Percentiles rank a stretch among this genome's conserved stretches.
phyloP scores from a whole-genome alignment of 768 basidiomycete species.

The Tylopilus rubrobrunneus region DNA sequence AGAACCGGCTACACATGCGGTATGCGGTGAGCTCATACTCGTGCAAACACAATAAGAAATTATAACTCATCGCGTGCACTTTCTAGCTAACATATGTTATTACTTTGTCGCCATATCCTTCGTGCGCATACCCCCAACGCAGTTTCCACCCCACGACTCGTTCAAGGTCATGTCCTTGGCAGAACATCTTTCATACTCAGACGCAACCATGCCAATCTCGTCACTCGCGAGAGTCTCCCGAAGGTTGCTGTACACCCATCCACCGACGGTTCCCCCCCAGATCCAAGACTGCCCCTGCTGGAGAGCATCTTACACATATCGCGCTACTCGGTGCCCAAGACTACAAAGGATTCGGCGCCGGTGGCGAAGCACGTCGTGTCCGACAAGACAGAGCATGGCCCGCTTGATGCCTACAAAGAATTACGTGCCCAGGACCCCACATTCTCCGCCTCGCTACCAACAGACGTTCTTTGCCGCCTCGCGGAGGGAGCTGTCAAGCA shows the following conservation, averaged over 20 bases:
- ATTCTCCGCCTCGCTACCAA: constrained; percentile 22
- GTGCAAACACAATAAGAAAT: neutral
- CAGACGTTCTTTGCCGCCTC: constrained; percentile 26
- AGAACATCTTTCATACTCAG: constrained; percentile 8
- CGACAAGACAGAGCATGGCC: constrained; percentile 17
- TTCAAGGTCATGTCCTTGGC: constrained; percentile 17
- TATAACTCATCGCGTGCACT: neutral
- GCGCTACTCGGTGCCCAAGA: constrained; percentile 24
- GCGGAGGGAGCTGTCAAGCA: constrained; percentile 28
- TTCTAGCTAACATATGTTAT: constrained; percentile 73
- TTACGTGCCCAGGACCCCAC: constrained; percentile 26
- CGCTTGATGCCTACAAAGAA: constrained; percentile 27
- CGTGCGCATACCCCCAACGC: constrained; percentile 41
- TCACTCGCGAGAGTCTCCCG: constrained; percentile 12
- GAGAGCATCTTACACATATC: constrained; percentile 28
- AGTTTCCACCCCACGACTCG: constrained; percentile 19
- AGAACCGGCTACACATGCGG: constrained; percentile 37
- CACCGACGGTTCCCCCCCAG: neutral
- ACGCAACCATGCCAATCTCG: constrained; percentile 11
- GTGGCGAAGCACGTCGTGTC: constrained; percentile 8
- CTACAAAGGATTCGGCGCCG: constrained; percentile 6
- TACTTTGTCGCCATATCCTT: constrained; percentile 60
- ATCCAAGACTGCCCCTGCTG: constrained; percentile 16
- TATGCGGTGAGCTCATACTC: constrained; percentile 48
- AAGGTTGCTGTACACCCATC: constrained; percentile 3